These are phyloP conservation scores for Calendula officinalis DNA, from an alignment of 129 eudicot species.

Conservation along the genomic window DNA sequence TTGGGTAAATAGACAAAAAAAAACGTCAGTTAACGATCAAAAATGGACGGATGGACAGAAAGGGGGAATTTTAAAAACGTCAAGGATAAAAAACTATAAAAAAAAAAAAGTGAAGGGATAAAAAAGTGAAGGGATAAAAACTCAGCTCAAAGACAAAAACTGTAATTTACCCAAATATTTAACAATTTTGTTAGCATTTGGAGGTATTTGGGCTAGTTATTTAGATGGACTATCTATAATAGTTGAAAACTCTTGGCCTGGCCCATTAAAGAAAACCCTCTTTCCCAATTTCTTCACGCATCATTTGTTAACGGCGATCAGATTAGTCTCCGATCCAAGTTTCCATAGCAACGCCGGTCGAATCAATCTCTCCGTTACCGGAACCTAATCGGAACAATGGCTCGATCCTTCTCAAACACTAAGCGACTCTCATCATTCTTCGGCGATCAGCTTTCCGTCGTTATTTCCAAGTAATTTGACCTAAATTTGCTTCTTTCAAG, in stretches of 20 bases:
- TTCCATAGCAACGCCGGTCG: constrained; percentile 16
- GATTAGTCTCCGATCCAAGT: constrained; percentile 19
- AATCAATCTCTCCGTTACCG: not conserved
- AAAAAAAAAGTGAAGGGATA: too few relatives aligned
- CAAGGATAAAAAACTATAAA: too few relatives aligned
- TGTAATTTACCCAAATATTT: too few relatives aligned
- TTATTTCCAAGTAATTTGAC: constrained; percentile 30
- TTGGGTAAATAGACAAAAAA: too few relatives aligned
- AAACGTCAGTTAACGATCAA: too few relatives aligned
- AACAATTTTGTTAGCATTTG: too few relatives aligned
- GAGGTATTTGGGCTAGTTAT: not conserved
- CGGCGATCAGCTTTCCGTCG: constrained; percentile 48
- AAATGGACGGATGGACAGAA: too few relatives aligned
- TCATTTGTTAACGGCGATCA: constrained; percentile 8
- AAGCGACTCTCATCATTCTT: constrained; percentile 62
- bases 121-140: too few relatives aligned
- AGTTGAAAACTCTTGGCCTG: not conserved
- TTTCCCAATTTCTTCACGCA: constrained; percentile 8
- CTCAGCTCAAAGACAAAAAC: too few relatives aligned
- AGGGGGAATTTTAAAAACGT: too few relatives aligned
- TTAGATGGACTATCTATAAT: not conserved
- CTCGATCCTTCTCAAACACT: constrained; percentile 68
- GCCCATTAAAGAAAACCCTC: constrained; percentile 24
- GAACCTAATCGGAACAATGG: constrained; percentile 36
- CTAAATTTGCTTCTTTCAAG: not conserved